These are phyloP conservation scores for Fusarium mexicanum DNA, from an alignment of 2,329 filamentous ascomycete genomes.

Conservation along the genomic window DNA sequence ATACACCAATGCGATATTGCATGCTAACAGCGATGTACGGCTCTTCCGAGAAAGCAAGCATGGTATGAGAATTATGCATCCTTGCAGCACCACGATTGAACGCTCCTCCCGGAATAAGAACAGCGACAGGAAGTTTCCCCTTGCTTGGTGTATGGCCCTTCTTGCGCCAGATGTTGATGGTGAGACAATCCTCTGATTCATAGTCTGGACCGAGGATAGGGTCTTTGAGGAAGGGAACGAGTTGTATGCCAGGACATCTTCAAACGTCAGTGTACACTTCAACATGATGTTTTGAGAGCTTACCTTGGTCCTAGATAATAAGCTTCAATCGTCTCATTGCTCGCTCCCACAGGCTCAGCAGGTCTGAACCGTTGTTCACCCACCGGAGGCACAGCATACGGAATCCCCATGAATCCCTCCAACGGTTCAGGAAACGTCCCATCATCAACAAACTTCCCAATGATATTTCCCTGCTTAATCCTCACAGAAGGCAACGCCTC, in stretches of 20 bases:
- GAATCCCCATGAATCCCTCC: constrained; percentile 58
- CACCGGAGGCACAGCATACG: constrained; percentile 57
- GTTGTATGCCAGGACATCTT: constrained; percentile 46
- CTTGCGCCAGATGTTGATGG: constrained; percentile 40
- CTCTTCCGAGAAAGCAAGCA: constrained; percentile 59
- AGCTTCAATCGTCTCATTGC: constrained; percentile 41
- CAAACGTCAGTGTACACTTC: neutral
- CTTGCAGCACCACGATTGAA: constrained; percentile 46
- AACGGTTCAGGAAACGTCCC: constrained; percentile 44
- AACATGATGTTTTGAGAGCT: neutral
- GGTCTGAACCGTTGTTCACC: constrained; percentile 54
- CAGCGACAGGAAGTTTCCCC: constrained; percentile 40
- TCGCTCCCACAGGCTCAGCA: constrained; percentile 43
- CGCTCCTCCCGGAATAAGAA: constrained; percentile 45
- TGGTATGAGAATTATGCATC: constrained; percentile 55
- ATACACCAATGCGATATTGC: constrained; percentile 60
- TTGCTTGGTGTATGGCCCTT: constrained; percentile 20
- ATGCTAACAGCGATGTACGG: constrained; percentile 61
- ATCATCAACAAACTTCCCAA: constrained; percentile 46
- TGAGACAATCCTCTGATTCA: constrained; percentile 45
- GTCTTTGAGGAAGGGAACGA: constrained; percentile 46
- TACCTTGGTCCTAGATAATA: constrained; percentile 39
- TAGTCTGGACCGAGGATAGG: constrained; percentile 44
- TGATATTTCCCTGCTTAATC: constrained; percentile 45
- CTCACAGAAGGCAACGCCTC: constrained; percentile 34